Evolutionary conservation across 768 basidiomycete genomes (phyloP).

Genomic region (Rhizopogon vesiculosus): DNA sequence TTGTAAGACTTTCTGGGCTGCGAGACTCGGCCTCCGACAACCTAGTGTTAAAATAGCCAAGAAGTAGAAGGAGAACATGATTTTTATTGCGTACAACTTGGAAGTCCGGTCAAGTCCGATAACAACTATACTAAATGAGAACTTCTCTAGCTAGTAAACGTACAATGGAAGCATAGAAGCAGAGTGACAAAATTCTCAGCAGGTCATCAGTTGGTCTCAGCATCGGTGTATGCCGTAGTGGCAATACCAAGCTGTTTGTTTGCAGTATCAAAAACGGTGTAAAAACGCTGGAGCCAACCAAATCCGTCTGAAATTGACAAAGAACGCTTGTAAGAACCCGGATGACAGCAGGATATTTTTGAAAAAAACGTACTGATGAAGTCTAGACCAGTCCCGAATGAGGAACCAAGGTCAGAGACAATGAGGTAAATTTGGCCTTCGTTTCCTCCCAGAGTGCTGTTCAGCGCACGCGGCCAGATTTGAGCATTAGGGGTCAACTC

Average conservation of each 20-base stretch:
- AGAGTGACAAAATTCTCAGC: too few species aligned
- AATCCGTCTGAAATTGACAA: conserved; percentile 41
- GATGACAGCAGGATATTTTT: not conserved
- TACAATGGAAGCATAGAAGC: too few species aligned
- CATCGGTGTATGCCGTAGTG: conserved; percentile 36
- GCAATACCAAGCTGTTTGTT: conserved; percentile 20
- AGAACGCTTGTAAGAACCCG: not conserved
- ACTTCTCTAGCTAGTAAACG: too few species aligned
- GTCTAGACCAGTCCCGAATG: conserved; percentile 55
- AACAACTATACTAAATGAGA: too few species aligned
- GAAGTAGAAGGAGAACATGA: too few species aligned
- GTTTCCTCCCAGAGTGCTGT: conserved; percentile 52
- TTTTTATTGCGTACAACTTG: too few species aligned
- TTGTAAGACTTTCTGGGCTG: too few species aligned
- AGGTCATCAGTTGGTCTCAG: conserved; percentile 32
- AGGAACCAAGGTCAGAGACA: conserved; percentile 46
- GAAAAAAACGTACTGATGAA: conserved; percentile 54
- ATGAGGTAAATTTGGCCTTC: conserved; percentile 50
- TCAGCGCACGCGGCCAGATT: conserved; percentile 63
- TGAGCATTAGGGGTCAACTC: conserved; percentile 63
- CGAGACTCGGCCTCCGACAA: too few species aligned
- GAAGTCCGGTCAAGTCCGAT: too few species aligned
- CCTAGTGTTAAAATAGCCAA: too few species aligned
- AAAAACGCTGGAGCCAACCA: conserved; percentile 57
- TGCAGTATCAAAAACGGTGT: conserved; percentile 45